Percentiles rank a stretch among this genome's conserved stretches.
Evolutionary conservation across 108 stramenopile species (phyloP).

Genomic region (Pseudonitzschia delicatissima): DNA sequence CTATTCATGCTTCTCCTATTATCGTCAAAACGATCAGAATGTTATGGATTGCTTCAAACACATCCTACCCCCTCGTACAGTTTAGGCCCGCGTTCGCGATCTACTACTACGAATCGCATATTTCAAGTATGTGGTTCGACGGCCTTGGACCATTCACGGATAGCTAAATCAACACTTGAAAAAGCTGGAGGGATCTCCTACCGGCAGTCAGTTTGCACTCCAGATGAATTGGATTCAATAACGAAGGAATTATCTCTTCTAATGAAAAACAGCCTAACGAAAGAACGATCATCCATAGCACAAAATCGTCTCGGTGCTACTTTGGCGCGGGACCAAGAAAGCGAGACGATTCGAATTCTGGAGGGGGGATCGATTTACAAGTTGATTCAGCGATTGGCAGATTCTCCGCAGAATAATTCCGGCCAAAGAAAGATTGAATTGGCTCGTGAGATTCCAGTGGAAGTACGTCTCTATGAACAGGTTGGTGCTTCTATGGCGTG

Average conservation of each 20-base stretch:
- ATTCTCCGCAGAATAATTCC: not conserved
- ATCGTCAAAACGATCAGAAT: too few species aligned
- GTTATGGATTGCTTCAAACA: too few species aligned
- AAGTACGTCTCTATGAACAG: constrained; percentile 73
- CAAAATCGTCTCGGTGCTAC: constrained; percentile 52
- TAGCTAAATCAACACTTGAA: constrained; percentile 25
- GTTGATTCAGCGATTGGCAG: constrained; percentile 7
- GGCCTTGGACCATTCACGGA: too few species aligned
- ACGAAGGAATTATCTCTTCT: constrained; percentile 20
- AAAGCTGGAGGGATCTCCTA: constrained; percentile 58
- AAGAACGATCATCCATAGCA: constrained; percentile 69
- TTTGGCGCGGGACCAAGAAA: constrained; percentile 12
- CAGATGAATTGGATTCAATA: constrained; percentile 38
- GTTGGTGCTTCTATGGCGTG: constrained; percentile 69
- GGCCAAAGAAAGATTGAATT: constrained; percentile 16
- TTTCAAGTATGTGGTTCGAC: too few species aligned
- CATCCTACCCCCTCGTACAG: too few species aligned
- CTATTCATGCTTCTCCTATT: too few species aligned
- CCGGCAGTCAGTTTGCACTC: constrained; percentile 52
- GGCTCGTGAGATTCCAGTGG: constrained; percentile 48
- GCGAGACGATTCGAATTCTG: constrained; percentile 38
- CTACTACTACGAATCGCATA: too few species aligned
- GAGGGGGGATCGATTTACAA: constrained; percentile 34
- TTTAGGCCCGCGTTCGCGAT: too few species aligned
- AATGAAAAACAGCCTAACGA: constrained; percentile 14